These are phyloP conservation scores for Onygena corvina DNA, from an alignment of 2,329 filamentous ascomycete species.

Conservation along the genomic window DNA sequence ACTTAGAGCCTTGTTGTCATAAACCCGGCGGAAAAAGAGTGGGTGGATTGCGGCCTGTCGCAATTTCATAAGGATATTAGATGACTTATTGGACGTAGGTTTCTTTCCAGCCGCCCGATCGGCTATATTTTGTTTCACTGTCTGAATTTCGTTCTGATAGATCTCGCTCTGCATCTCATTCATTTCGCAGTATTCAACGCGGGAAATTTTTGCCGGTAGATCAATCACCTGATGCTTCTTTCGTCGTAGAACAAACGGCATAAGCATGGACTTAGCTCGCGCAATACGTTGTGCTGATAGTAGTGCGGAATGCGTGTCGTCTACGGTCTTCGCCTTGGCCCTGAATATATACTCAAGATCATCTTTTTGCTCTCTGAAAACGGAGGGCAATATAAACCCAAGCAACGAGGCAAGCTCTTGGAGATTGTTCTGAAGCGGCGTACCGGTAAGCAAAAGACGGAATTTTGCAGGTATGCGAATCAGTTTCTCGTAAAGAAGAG, in stretches of 20 bases:
- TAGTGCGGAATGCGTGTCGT: slow-evolving; percentile 61
- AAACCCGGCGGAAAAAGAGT: slow-evolving; percentile 71
- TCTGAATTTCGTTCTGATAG: slow-evolving; percentile 58
- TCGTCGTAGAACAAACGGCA: slow-evolving; percentile 84
- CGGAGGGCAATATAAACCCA: slow-evolving; percentile 79
- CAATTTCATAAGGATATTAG: slow-evolving; percentile 74
- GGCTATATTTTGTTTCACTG: slow-evolving; percentile 48
- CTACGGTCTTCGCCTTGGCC: slow-evolving; percentile 73
- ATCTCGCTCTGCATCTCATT: slow-evolving; percentile 58
- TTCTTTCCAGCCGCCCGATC: slow-evolving; percentile 47
- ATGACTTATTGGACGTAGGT: slow-evolving; percentile 40
- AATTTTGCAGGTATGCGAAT: slow-evolving; percentile 68
- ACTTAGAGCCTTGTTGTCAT: slow-evolving; percentile 59
- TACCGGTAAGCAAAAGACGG: slow-evolving; percentile 77
- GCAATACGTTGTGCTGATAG: slow-evolving; percentile 77
- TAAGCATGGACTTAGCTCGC: slow-evolving; percentile 79
- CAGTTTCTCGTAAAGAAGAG: slow-evolving; percentile 67
- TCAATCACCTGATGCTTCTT: slow-evolving; percentile 89
- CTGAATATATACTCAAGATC: slow-evolving; percentile 81
- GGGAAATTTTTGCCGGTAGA: slow-evolving; percentile 65
- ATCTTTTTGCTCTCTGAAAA: slow-evolving; percentile 67
- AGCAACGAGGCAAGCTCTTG: slow-evolving; percentile 82
- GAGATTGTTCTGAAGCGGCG: slow-evolving; percentile 90
- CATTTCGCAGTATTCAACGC: slow-evolving; percentile 71
- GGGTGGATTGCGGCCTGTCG: slow-evolving; percentile 88